Percentiles rank a stretch among this genome's conserved stretches.
Evolutionary conservation across 345 rosid genomes (phyloP).

Genomic region (Populus ilicifolia): DNA sequence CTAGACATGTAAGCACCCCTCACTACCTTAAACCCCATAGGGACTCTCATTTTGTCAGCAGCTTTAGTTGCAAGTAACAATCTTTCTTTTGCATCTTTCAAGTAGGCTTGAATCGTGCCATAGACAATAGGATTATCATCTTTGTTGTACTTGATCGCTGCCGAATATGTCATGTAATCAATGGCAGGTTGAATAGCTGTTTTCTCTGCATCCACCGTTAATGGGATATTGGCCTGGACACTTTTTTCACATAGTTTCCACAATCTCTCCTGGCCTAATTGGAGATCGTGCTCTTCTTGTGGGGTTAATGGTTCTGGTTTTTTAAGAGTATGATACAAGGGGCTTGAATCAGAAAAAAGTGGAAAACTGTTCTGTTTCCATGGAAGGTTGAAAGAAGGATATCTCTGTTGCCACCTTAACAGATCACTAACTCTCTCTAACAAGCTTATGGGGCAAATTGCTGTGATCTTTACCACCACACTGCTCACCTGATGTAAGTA

Average conservation of each 20-base stretch:
- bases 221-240: constrained; percentile 46
- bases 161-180: constrained; percentile 67
- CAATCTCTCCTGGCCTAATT: constrained; percentile 45
- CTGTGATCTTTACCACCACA: constrained; percentile 66
- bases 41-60: constrained; percentile 55
- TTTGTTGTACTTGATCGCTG: constrained; percentile 51
- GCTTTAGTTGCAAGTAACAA: constrained; percentile 43
- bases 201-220: constrained; percentile 77
- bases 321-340: constrained; percentile 63
- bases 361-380: constrained; percentile 70
- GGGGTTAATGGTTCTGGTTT: constrained; percentile 57
- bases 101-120: constrained; percentile 71
- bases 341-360: constrained; percentile 61
- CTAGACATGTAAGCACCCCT: constrained; percentile 89
- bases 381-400: constrained; percentile 53
- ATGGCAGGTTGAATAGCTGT: constrained; percentile 75
- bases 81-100: constrained; percentile 75
- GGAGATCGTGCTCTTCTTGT: constrained; percentile 61
- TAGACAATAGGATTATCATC: constrained; percentile 50
- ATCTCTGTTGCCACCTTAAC: constrained; percentile 72
- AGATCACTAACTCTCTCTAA: constrained; percentile 66
- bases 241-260: constrained; percentile 53
- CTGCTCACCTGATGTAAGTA: constrained; percentile 56
- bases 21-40: constrained; percentile 75
- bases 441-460: constrained; percentile 65